A percentile compares a stretch with the other conserved stretches of the same genome.
phyloP scores from a whole-genome alignment of 345 rosid species.

The Gossypium rotundifolium region DNA sequence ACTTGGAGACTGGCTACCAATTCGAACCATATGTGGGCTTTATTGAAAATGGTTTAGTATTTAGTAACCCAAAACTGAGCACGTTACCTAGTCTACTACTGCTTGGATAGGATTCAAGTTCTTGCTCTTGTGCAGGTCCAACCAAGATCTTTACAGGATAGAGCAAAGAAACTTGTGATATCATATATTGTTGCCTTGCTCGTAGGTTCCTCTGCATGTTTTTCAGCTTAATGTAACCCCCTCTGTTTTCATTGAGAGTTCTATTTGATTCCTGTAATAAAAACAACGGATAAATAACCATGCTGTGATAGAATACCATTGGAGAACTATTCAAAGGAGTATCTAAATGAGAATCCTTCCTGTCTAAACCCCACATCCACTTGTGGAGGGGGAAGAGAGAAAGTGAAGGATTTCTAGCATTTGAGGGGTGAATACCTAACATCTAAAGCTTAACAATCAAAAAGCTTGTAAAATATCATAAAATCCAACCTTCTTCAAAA shows the following conservation, averaged over 20 bases:
- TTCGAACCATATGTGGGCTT: neutral
- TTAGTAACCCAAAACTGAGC: neutral
- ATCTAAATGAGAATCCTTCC: neutral
- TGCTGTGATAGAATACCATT: neutral
- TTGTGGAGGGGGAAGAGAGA: no score
- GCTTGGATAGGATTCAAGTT: slow-evolving; percentile 82
- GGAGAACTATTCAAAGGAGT: neutral
- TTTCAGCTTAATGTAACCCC: slow-evolving; percentile 50
- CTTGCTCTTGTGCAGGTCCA: slow-evolving; percentile 82
- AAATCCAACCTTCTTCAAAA: neutral
- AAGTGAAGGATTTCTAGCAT: neutral
- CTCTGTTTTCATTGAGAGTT: slow-evolving; percentile 56
- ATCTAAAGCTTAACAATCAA: neutral
- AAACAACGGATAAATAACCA: neutral
- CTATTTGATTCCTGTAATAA: slow-evolving; percentile 45
- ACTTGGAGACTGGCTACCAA: neutral
- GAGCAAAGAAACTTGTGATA: slow-evolving; percentile 75
- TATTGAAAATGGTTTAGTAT: neutral
- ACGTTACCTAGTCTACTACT: slow-evolving; percentile 64
- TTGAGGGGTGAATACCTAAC: neutral
- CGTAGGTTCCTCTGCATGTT: slow-evolving; percentile 67
- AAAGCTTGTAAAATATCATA: neutral
- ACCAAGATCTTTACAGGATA: slow-evolving; percentile 69
- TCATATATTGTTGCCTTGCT: slow-evolving; percentile 76
- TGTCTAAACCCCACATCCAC: neutral